A percentile compares a stretch with the other conserved stretches of the same genome.
Evolutionary conservation across 495 filamentous ascomycete genomes (phyloP).

Genomic region (Penicillium samsonianum): DNA sequence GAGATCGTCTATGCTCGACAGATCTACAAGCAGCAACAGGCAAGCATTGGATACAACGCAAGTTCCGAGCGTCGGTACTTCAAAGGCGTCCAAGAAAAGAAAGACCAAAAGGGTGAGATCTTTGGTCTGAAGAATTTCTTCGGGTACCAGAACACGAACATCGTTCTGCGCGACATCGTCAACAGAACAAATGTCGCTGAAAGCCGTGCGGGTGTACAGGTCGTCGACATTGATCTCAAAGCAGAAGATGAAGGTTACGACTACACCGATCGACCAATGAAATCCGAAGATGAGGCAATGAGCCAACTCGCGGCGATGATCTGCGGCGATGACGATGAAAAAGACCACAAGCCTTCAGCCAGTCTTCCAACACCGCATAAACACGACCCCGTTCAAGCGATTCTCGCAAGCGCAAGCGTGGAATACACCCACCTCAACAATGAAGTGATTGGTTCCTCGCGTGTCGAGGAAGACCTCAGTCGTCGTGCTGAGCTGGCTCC

Average conservation of each 20-base stretch:
- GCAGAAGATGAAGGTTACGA: constrained; percentile 52
- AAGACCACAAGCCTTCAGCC: constrained; percentile 28
- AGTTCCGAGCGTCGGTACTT: constrained; percentile 93
- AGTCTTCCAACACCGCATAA: constrained; percentile 37
- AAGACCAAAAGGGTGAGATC: constrained; percentile 83
- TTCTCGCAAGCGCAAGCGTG: constrained; percentile 84
- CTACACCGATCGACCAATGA: constrained; percentile 16
- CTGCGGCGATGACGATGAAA: constrained; percentile 50
- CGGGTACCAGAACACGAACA: constrained; percentile 73
- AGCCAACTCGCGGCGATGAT: constrained; percentile 75
- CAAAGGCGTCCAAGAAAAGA: constrained; percentile 85
- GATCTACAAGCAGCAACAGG: constrained; percentile 98
- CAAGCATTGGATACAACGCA: constrained; percentile 95
- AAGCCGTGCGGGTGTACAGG: constrained; percentile 78
- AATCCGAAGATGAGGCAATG: constrained; percentile 60
- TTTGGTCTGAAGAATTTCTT: constrained; percentile 92
- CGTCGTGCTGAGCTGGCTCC: constrained; percentile 66
- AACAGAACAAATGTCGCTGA: constrained; percentile 98
- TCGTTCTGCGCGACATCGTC: constrained; percentile 86
- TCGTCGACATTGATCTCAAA: constrained; percentile 71
- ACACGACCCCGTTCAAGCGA: constrained; percentile 81
- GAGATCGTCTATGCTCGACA: constrained; percentile 97
- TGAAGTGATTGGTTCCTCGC: constrained; percentile 89
- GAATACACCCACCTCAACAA: constrained; percentile 96
- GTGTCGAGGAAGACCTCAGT: constrained; percentile 77